Conservation (phyloP, 495 filamentous ascomycete genomes). For the Aspergillus egyptiacus region DNA sequence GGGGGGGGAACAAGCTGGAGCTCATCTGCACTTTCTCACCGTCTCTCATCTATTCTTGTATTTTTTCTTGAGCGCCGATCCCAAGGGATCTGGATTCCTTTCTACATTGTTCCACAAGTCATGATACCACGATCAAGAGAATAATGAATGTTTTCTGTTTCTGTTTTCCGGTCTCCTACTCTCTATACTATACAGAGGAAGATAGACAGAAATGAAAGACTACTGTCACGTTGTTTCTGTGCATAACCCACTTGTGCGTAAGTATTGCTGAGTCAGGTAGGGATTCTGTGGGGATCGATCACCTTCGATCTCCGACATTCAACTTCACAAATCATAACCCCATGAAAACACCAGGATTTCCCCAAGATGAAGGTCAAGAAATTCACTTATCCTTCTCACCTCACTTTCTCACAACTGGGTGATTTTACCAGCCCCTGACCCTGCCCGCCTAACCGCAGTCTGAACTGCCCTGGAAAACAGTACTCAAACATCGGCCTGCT, state of each 20-base stretch:
- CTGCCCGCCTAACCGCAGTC: not conserved
- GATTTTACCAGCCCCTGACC: not conserved
- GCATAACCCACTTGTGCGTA: not conserved
- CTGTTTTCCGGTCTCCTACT: slow-evolving; percentile 15
- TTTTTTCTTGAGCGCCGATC: slow-evolving; percentile 10
- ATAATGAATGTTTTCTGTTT: slow-evolving; percentile 17
- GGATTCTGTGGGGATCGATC: slow-evolving; percentile 35
- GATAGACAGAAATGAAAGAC: slow-evolving; percentile 16
- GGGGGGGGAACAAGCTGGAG: slow-evolving; percentile 7
- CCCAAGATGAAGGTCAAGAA: not conserved
- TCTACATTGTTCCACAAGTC: slow-evolving; percentile 23
- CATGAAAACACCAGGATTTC: not conserved
- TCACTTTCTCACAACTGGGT: not conserved
- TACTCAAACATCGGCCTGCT: not conserved
- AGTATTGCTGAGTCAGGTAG: slow-evolving; percentile 27
- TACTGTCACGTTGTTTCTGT: not conserved
- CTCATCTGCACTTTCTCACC: not conserved
- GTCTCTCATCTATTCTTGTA: slow-evolving; percentile 5
- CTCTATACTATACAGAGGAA: slow-evolving; percentile 19
- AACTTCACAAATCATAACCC: not conserved
- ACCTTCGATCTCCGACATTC: slow-evolving; percentile 23
- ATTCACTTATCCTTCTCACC: not conserved
- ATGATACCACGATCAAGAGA: slow-evolving; percentile 39
- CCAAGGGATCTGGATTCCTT: not conserved
- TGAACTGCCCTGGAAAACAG: not conserved